Base-by-base conservation (phyloP, 768 basidiomycete genomes). In the Serpula lacrymans region DNA sequence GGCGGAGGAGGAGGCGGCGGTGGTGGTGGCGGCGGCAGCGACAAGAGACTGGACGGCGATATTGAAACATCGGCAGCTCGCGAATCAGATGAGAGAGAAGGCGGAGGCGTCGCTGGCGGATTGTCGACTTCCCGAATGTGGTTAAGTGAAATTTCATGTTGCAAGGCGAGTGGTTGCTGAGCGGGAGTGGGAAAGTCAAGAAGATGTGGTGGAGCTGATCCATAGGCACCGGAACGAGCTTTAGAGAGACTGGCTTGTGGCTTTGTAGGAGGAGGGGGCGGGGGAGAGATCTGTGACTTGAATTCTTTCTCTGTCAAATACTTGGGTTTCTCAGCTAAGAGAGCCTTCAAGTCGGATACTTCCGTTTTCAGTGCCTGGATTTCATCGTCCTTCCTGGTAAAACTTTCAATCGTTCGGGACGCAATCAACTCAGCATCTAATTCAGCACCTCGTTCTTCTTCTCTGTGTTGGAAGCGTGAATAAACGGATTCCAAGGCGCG, bases 401-500 rank as follows among this genome's bases (percentile, higher is more conserved):
- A 58, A 21, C 72, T 75, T 39, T 88, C 84, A 24, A 94, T 80
- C 2, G 82, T 75, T 24, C 75, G 76, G n/a, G 69, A 72, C 0
- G 82, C 88, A 47, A 94, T 83, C 10, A 70, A 52, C 40, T 83
- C 77, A 3, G 84, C 74, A 50, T 90, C 85, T 34, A 83, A 55
- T 35, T 79, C 78, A 0, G 70, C 61, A 34, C 59, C 69, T 31
- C 68, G 71, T 17, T 51, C 55, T 18, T 70, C 70, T 36, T 75
- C 72, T 31, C 75, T 62, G 5, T 75, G 68, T 5, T 74, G 70
- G 57, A 93, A 84, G n/a, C 86, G 75, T 9, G 82, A 82, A 59
- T 89, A 89, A 4, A 94, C 84, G 6, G 87, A 84, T 59, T 92
- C 88, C 26, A 96, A 68, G n/a, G 89, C 86, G 11, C 84, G 82